These are phyloP conservation scores for Gracilaria domingensis DNA, from an alignment of 23 red algal species.

Conservation along the genomic window DNA sequence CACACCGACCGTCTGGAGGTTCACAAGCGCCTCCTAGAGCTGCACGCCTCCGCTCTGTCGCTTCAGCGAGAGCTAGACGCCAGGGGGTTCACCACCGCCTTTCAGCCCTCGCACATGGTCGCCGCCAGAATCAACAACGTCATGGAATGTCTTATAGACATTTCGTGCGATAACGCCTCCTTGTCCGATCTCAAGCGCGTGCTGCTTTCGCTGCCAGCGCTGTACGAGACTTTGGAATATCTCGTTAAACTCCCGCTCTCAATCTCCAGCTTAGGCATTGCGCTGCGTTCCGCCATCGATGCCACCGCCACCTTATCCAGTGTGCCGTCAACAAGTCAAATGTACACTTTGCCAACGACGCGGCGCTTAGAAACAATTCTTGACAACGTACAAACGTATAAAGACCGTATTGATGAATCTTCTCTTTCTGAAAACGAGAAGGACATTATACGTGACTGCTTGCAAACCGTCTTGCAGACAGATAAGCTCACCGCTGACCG, in stretches of 20 bases:
- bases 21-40: neutral
- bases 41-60: conserved; percentile 20
- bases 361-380: conserved; percentile 29
- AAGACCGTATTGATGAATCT: conserved; percentile 32
- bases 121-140: conserved; percentile 11
- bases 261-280: conserved; percentile 31
- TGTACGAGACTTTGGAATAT: conserved; percentile 19
- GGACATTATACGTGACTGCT: conserved; percentile 16
- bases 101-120: conserved; percentile 21
- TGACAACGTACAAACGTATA: conserved; percentile 32
- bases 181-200: conserved; percentile 30
- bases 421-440: conserved; percentile 30
- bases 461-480: conserved; percentile 17
- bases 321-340: neutral
- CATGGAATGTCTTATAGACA: conserved; percentile 18
- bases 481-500: conserved; percentile 30
- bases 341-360: neutral
- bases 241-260: conserved; percentile 26
- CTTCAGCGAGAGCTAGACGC: conserved; percentile 20
- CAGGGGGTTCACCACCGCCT: conserved; percentile 16
- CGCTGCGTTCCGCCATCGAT: conserved; percentile 6
- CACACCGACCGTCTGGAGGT: neutral
- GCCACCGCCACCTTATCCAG: conserved; percentile 5
- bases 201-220: conserved; percentile 19
- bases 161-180: neutral